Base-by-base conservation (phyloP, 768 basidiomycete species). In the Leccinum incarnatum region DNA sequence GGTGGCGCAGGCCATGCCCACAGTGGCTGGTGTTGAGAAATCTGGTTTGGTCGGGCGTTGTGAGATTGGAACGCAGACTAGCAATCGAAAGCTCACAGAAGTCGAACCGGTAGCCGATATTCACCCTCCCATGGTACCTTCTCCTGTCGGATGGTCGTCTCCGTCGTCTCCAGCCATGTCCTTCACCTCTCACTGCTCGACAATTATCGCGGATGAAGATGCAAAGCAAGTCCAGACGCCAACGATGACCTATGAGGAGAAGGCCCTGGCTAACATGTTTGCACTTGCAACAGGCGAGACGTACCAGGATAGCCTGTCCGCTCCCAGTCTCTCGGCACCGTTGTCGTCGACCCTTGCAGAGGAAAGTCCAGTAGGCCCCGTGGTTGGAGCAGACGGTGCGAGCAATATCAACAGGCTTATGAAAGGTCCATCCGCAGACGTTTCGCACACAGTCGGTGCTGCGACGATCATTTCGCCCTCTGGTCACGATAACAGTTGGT, bases 121-220 rank as follows among this genome's bases (percentile, higher is more conserved):
- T 0, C 14, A 12, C 9, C 21, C 19, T 6, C 2, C 29, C 10
- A 1, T 7, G 30, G 5, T 32, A 1, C 5, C 2, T 7, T 21
- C 5, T 7, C 5, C 8, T 2, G 15, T 2, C 9, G 34, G 14
- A 6, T 34, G 32, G 11, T 48, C 52, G 0, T 30, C 48, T 1
- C 36, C 42, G 2, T 5, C 29, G 2, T 51, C 54, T 12, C 42
- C 64, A 7, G 49, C 37, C 19, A 21, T 57, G 12, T 53, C 55
- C 23, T 57, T 52, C 37, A 58, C 49, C 2, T 63, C 61, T 0
- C 65, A 49, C 21, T 56, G 36, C 11, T 54, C 48, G 61, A 54
- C 48, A 1, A 37, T 58, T 2, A 32, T 54, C 10, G 32, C 40
- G 17, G 27, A 25, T 21, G 17, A 34, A 2, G 57, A 32, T 27